These are phyloP conservation scores for Nymphaea colorata DNA, from an alignment of 164 flowering plant species.

Conservation along the genomic window DNA sequence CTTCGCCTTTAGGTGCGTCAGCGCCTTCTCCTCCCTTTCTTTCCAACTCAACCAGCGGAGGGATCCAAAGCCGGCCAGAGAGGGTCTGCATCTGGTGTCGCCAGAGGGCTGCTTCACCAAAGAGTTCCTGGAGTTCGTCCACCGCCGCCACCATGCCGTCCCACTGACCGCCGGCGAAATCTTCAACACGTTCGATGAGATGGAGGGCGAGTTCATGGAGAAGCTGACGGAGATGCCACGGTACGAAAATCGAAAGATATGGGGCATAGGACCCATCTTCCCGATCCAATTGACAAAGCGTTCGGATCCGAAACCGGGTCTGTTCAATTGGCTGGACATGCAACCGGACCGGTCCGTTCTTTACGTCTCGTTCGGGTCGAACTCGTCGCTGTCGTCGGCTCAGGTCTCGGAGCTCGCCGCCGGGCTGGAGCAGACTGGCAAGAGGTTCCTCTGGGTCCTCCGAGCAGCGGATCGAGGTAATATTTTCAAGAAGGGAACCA, in stretches of 20 bases:
- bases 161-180: not conserved
- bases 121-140: constrained; percentile 23
- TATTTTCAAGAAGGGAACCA: not conserved
- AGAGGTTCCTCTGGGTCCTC: constrained; percentile 35
- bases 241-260: constrained; percentile 14
- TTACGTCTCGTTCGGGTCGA: constrained; percentile 37
- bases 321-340: constrained; percentile 31
- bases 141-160: not conserved
- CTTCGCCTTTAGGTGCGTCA: constrained; percentile 34
- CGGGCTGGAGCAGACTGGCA: constrained; percentile 38
- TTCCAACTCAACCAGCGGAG: constrained; percentile 12
- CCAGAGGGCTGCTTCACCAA: constrained; percentile 29
- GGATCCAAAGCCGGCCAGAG: not conserved
- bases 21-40: constrained; percentile 27
- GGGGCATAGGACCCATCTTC: constrained; percentile 50
- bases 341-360: constrained; percentile 36
- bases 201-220: constrained; percentile 1
- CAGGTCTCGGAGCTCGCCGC: constrained; percentile 33
- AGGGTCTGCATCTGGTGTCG: constrained; percentile 13
- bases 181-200: not conserved
- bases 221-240: not conserved
- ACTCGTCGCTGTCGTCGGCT: constrained; percentile 24
- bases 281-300: constrained; percentile 15
- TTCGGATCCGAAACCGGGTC: not conserved
- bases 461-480: constrained; percentile 8